A percentile compares a stretch with the other conserved stretches of the same genome.
phyloP scores from a whole-genome alignment of 2,329 filamentous ascomycete genomes.

The Graphiopsis chlorocephala region DNA sequence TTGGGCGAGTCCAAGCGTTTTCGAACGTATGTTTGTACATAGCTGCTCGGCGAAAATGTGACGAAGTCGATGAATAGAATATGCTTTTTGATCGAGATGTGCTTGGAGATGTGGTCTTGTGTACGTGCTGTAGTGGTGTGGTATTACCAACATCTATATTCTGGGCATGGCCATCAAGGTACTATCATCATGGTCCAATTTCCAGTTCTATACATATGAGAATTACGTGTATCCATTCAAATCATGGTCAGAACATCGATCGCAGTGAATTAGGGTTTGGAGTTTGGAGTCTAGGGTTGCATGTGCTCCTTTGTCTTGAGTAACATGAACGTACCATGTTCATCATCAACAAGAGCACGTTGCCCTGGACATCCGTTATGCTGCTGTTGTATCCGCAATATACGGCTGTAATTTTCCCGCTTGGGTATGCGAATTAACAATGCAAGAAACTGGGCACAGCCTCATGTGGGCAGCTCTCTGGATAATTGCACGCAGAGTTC shows the following conservation, averaged over 20 bases:
- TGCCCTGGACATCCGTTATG: background rate
- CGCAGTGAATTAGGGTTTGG: background rate
- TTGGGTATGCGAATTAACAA: background rate
- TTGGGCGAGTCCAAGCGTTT: background rate
- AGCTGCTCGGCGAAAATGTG: background rate
- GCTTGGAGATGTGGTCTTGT: background rate
- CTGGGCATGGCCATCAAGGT: slow-evolving; percentile 5
- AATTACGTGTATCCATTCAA: background rate
- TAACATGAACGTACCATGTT: background rate
- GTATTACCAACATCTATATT: background rate
- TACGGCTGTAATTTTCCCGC: background rate
- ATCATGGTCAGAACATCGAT: background rate
- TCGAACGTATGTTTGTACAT: background rate
- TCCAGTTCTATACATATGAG: background rate
- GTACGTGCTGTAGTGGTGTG: background rate
- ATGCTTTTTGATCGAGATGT: background rate
- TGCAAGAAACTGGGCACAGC: background rate
- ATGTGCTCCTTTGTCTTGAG: no score
- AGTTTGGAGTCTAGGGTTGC: background rate
- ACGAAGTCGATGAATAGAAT: slow-evolving; percentile 9
- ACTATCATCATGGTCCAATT: background rate
- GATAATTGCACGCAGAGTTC: background rate
- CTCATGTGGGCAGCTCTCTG: background rate
- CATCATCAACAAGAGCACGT: background rate
- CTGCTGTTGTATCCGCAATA: background rate